Evolutionary conservation across 2,329 filamentous ascomycete genomes (phyloP), one percentile per base, ranked within the genome.

Genomic region (Penicillium sp.): DNA sequence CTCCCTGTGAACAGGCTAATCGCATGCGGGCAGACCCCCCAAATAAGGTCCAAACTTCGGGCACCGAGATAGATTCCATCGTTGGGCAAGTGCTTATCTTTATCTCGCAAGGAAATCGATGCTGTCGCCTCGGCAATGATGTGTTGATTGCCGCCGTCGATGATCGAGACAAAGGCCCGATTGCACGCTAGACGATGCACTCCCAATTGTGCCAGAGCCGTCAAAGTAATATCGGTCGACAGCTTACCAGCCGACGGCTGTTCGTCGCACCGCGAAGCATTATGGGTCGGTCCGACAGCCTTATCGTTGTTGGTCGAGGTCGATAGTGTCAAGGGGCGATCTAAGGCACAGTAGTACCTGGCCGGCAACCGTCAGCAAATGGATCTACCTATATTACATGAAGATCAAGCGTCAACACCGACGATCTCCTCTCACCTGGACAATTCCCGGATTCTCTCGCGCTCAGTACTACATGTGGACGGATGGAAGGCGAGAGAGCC

Each of bases 101-200:
- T 64, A 56, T 71, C 48, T 5, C 71, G 66, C 5, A 84, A 66
- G 0, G 76, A 77, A 1, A 78, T 73, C 1, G 72, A 75, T 1
- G 74, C 72, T 0, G 82, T 82, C 10, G 83, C 81, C 62, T 85
- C 83, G 57, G 83, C 81, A 20, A 85, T 74, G 41, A 85, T 72
- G 61, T 83, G 69, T 62, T 86, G 82, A 56, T 75, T 71, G 3
- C 75, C 71, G 7, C 71, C 71, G 58, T 84, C 83, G 61, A 85
- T 83, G 35, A 85, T 72, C 1, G 83, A 85, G 38, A 86, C 75
- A 34, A 84, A 71, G 5, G 78, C 73, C 15, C 82, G 77, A n/a
- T 73, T 72, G 5, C 75, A 77, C 20, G 75, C 71, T 4, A 83
- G 73, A 31, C 78, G 76, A 60, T 79, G 72, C 11, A 78, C 74